phyloP scores from a whole-genome alignment of 441 rosid genomes.

The Omphalea diandra region DNA sequence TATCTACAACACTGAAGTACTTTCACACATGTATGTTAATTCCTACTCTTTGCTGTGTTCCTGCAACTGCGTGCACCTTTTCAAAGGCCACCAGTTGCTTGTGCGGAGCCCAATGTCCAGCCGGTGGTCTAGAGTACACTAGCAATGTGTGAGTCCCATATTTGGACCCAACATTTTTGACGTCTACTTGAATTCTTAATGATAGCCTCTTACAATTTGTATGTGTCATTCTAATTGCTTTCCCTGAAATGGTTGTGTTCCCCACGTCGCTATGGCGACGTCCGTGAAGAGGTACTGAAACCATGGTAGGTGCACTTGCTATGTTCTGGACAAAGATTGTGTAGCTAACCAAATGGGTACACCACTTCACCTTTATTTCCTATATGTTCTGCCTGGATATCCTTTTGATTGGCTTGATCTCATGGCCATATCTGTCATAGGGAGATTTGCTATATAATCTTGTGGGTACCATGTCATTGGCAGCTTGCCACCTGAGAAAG shows the following conservation, averaged over 20 bases:
- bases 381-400: constrained; percentile 85
- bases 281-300: constrained; percentile 52
- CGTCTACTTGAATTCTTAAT: constrained; percentile 59
- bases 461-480: constrained; percentile 99
- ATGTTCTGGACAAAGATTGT: constrained; percentile 57
- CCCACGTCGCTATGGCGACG: constrained; percentile 31
- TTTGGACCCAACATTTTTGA: constrained; percentile 58
- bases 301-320: constrained; percentile 51
- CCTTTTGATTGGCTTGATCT: constrained; percentile 45
- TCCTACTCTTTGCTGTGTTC: constrained; percentile 44
- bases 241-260: constrained; percentile 43
- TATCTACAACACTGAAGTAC: constrained; percentile 77
- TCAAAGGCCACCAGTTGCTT: constrained; percentile 79
- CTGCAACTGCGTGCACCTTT: constrained; percentile 55
- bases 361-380: constrained; percentile 78
- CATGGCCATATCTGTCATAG: constrained; percentile 93
- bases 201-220: constrained; percentile 57
- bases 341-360: constrained; percentile 86
- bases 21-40: constrained; percentile 82
- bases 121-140: constrained; percentile 67
- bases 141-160: constrained; percentile 71
- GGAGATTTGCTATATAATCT: constrained; percentile 56
- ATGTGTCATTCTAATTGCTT: constrained; percentile 68
- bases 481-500: constrained; percentile 61
- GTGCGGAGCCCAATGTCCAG: constrained; percentile 65